These are phyloP conservation scores for Keithomyces neogunnii DNA, from an alignment of 2,329 filamentous ascomycete genomes.

Conservation along the genomic window DNA sequence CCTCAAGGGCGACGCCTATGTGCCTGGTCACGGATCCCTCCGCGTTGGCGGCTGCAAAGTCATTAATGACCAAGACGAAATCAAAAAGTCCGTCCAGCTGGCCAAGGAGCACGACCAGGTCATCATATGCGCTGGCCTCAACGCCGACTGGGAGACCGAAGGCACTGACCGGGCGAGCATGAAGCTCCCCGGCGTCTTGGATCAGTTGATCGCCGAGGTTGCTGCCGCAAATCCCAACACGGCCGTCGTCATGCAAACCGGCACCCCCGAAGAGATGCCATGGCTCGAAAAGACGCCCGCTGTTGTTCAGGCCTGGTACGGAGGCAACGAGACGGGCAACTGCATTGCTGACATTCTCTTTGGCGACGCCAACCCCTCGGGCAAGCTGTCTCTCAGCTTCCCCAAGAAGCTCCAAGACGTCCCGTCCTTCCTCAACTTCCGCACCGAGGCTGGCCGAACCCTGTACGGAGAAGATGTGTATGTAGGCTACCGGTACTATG, in stretches of 20 bases:
- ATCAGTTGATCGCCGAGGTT: conserved; percentile 60
- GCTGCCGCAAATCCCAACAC: conserved; percentile 59
- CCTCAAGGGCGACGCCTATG: conserved; percentile 38
- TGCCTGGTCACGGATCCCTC: conserved; percentile 51
- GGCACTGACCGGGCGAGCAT: conserved; percentile 71
- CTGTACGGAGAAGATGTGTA: conserved; percentile 77
- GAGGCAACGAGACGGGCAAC: conserved; percentile 79
- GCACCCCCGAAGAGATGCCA: conserved; percentile 66
- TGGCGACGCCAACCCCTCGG: conserved; percentile 64
- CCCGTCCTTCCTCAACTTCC: conserved; percentile 68
- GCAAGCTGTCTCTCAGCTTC: conserved; percentile 67
- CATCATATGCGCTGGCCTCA: conserved; percentile 68
- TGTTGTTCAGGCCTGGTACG: conserved; percentile 74
- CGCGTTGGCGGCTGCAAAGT: conserved; percentile 53
- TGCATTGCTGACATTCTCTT: conserved; percentile 72
- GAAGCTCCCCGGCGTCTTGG: conserved; percentile 64
- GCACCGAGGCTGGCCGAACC: conserved; percentile 59
- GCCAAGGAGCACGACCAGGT: conserved; percentile 68
- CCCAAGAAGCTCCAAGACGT: conserved; percentile 60
- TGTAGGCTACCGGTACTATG: conserved; percentile 74
- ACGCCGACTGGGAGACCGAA: conserved; percentile 75
- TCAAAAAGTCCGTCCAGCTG: conserved; percentile 56
- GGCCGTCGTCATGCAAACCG: conserved; percentile 68
- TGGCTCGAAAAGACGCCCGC: conserved; percentile 51
- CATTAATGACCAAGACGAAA: conserved; percentile 48